Base-by-base conservation (phyloP, 768 basidiomycete species). In the Leucosporidium creatinivorum region DNA sequence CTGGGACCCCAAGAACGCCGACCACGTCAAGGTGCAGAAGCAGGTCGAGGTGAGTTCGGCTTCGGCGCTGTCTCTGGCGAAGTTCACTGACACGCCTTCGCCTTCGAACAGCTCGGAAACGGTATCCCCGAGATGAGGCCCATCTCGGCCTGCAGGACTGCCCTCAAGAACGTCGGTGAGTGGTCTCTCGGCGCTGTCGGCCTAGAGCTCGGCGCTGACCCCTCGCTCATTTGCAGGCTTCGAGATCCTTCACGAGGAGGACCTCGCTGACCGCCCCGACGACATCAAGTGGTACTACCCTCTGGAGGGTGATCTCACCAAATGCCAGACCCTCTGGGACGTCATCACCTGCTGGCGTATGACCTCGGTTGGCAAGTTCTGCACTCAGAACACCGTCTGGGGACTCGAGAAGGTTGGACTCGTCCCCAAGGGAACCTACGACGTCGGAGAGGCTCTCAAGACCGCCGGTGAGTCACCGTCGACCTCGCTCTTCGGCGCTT, bases 101-200 rank as follows among this genome's bases (percentile, higher is more conserved):
- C 81, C 8, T 12, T 17, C 39, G 15, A 44, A 12, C 15, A 44
- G 39, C 39, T 96, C 65, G 94, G 96, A 26, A 92, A 94, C 76
- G 96, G 96, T 64, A 97, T 99, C 75, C 91, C 96, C 25, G 91
- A 97, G 80, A 96, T 98, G 94, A 87, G 96, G 8, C 85, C 86
- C 48, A 79, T 92, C 58, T 77, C 79, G 33, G 78, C 81, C 59
- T 86, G 91, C 0, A 85, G 89, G 65, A 78, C 88, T 67, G 96
- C 94, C 0, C 79, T 99, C 66, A 80, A 84, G 75, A 82, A 81
- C 3, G 93, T 94, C 63, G 96, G 39, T 44, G 15, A 12, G 39
- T 44, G 39, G 2, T 2, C 39, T 3, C 15, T 44, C 39, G 3
- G 39, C 39, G 94, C 25, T 44, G 3, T 13, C 15, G 8, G 39